Conservation (phyloP, 148 eudicot genomes). For the Chenopodium suecicum region DNA sequence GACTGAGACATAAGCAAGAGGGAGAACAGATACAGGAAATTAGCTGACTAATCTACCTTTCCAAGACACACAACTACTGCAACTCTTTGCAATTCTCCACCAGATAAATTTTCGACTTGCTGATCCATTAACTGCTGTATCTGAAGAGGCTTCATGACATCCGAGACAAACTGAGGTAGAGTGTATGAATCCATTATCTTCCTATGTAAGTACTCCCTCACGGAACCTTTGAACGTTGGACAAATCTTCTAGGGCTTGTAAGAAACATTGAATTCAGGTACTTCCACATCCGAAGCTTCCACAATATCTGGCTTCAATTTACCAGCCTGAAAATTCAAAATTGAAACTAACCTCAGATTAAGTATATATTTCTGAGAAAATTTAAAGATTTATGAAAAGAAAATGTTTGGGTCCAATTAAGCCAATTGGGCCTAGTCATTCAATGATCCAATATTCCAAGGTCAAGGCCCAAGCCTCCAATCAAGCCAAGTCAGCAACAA, state of each 20-base stretch:
- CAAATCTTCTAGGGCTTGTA: background rate
- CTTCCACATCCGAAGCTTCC: background rate
- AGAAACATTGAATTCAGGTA: background rate
- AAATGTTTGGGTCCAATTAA: no score
- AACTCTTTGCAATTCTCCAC: constrained; percentile 95
- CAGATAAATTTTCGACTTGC: constrained; percentile 38
- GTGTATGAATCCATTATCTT: constrained; percentile 73
- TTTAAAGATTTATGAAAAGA: background rate
- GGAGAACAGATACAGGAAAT: background rate
- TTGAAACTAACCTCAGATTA: background rate
- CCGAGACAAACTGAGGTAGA: constrained; percentile 81
- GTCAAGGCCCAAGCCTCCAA: no score
- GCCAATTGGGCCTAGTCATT: no score
- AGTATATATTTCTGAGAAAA: no score
- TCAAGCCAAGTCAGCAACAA: no score
- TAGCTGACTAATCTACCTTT: constrained; percentile 41
- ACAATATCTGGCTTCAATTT: background rate
- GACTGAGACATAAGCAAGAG: background rate
- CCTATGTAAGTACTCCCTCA: constrained; percentile 62
- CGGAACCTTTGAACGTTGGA: constrained; percentile 42
- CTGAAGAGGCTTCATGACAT: constrained; percentile 36
- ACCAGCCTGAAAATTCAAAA: background rate
- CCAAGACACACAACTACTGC: constrained; percentile 83
- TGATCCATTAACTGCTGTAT: background rate
- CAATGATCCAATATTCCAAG: no score